Base-by-base conservation (phyloP, 2,329 filamentous ascomycete species). In the Capronia coronata region DNA sequence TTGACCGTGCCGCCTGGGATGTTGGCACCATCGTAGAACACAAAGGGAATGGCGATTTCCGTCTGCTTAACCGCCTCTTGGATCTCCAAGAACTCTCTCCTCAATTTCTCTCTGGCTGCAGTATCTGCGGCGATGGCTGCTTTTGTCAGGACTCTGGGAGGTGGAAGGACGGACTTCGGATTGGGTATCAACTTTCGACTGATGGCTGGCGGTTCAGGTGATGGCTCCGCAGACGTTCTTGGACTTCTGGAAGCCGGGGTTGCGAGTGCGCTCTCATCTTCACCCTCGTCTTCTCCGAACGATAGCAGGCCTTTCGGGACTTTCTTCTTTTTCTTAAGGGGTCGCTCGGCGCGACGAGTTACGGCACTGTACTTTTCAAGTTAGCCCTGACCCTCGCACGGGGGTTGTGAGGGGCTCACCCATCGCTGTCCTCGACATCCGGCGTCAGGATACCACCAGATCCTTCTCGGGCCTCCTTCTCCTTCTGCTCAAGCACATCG, bases 1-100 rank as follows among this genome's bases (percentile, higher is more conserved):
- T 84, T 83, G 41, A 91, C 90, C 11, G 78, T 78, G 1, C 91
- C 90, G 13, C 89, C 88, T 0, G 90, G 86, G 9, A 86, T 85
- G 65, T 94, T 91, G 18, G 87, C 87, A 13, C 93, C 93, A 60
- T 97, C 91, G 70, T 96, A 97, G 65, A 97, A 97, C 2, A 97
- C 87, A 67, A 97, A 98, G 0, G 93, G 93, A 25, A 98, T 84
- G 13, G 86, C 77, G 47, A 98, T 86, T 63, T 96, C 90, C 7
- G 89, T 90, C 16, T 81, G 80, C 70, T 94, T 95, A 58, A 97
- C 86, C 0, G 83, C 80, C 54, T 94, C 87, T 65, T 96, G 93
- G 51, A 91, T 78, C 8, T 74, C 74, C 39, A 94, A 66, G 61
- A 95, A 98, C 63, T 97, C 84, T 54, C 84, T 86, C 8, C 86